Evolutionary conservation across 345 rosid genomes (phyloP).

Genomic region (Turnera subulata): DNA sequence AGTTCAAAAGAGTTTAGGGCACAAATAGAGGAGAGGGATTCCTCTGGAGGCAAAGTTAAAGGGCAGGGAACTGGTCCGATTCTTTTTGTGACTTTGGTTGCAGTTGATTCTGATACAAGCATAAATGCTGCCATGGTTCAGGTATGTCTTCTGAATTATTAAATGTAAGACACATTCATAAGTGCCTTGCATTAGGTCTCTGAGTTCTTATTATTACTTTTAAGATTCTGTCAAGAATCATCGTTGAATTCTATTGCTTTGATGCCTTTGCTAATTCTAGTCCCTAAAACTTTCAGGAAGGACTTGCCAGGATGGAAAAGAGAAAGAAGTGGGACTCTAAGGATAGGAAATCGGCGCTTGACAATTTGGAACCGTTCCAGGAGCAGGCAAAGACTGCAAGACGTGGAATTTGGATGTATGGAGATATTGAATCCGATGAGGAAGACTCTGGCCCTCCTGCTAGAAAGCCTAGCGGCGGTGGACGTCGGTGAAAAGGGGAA

Average conservation of each 20-base stretch:
- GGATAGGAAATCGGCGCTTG: constrained; percentile 60
- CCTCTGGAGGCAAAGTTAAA: constrained; percentile 83
- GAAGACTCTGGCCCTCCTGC: constrained; percentile 65
- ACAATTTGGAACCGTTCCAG: constrained; percentile 72
- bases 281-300: constrained; percentile 54
- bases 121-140: constrained; percentile 83
- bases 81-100: constrained; percentile 62
- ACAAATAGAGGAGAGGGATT: constrained; percentile 75
- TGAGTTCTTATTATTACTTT: too few species aligned
- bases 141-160: constrained; percentile 41
- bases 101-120: constrained; percentile 71
- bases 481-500: constrained; percentile 58
- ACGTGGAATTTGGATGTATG: constrained; percentile 85
- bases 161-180: too few species aligned
- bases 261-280: not conserved
- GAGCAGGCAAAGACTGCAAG: constrained; percentile 68
- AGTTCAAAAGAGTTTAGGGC: constrained; percentile 74
- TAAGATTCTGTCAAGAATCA: not conserved
- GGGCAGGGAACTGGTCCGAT: constrained; percentile 92
- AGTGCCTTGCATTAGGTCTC: not conserved
- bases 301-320: constrained; percentile 88
- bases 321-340: constrained; percentile 73
- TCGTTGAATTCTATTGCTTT: not conserved
- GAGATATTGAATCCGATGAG: constrained; percentile 89
- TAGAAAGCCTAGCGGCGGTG: constrained; percentile 53